phyloP scores from a whole-genome alignment of 352 stramenopile genomes.

The Globisporangium abappressorium region DNA sequence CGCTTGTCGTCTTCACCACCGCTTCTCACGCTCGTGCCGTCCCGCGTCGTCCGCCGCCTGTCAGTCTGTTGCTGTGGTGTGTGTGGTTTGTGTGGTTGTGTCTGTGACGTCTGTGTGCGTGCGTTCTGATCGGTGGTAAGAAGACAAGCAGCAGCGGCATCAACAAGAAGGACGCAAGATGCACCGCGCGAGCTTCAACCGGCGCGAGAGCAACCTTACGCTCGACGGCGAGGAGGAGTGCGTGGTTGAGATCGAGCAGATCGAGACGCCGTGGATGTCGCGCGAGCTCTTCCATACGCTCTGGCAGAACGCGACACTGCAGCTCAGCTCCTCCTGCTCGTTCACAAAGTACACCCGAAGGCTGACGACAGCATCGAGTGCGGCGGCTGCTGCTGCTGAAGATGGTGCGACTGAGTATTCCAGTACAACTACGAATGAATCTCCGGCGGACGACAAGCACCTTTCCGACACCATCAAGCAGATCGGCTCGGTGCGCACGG shows the following conservation, averaged over 20 bases:
- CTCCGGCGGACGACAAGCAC: background rate
- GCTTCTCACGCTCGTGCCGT: background rate
- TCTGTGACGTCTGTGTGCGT: background rate
- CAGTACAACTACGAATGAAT: background rate
- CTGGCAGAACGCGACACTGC: conserved; percentile 52
- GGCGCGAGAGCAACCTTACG: conserved; percentile 70
- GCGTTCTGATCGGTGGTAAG: background rate
- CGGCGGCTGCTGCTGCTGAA: conserved; percentile 6
- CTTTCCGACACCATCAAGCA: background rate
- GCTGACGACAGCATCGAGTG: background rate
- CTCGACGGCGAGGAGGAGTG: conserved; percentile 53
- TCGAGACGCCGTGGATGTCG: conserved; percentile 63
- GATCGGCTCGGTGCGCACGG: conserved; percentile 13
- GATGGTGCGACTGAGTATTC: background rate
- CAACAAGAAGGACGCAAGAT: background rate
- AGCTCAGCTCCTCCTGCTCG: conserved; percentile 55
- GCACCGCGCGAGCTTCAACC: conserved; percentile 15
- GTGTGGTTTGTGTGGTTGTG: background rate
- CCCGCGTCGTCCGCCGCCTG: background rate
- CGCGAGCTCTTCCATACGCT: conserved; percentile 61
- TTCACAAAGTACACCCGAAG: conserved; percentile 37
- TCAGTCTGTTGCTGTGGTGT: background rate
- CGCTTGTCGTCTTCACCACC: too few species aligned
- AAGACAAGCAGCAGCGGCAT: background rate
- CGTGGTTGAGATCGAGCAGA: conserved; percentile 30